A percentile compares a stretch with the other conserved stretches of the same genome.
Conservation (phyloP, 441 rosid species). For the Populus hybrid region DNA sequence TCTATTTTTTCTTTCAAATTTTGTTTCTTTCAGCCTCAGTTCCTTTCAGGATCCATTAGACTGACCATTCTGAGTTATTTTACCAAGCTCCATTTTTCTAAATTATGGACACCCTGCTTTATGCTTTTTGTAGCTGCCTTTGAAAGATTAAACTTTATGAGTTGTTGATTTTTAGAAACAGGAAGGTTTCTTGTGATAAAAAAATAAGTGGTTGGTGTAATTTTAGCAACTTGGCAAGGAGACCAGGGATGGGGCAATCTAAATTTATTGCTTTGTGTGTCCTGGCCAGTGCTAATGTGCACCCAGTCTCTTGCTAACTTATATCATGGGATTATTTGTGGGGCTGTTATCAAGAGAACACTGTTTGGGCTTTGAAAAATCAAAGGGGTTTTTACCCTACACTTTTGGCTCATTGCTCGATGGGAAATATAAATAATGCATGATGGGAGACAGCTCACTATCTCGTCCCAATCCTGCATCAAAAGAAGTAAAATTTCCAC, state of each 20-base stretch:
- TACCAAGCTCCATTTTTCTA: background rate
- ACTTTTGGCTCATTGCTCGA: background rate
- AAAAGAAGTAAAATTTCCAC: background rate
- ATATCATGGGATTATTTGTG: background rate
- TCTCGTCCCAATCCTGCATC: conserved; percentile 6
- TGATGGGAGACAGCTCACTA: conserved; percentile 15
- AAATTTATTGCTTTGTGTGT: background rate
- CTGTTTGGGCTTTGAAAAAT: background rate
- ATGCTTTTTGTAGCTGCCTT: background rate
- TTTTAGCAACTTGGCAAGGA: background rate
- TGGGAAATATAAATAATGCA: background rate
- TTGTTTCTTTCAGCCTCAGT: background rate
- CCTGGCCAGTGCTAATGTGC: no score
- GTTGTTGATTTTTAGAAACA: background rate
- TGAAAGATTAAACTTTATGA: background rate
- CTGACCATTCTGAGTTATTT: background rate
- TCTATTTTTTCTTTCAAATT: background rate
- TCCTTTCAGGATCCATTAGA: background rate
- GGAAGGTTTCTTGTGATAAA: background rate
- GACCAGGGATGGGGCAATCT: background rate
- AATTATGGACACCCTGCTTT: no score
- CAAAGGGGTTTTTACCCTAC: background rate
- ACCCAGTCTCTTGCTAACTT: no score
- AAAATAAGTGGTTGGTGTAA: background rate
- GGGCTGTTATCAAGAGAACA: background rate